A percentile compares a stretch with the other conserved stretches of the same genome.
These are phyloP conservation scores for Phytophthora pluvialis DNA, from an alignment of 352 stramenopile species.

Conservation along the genomic window DNA sequence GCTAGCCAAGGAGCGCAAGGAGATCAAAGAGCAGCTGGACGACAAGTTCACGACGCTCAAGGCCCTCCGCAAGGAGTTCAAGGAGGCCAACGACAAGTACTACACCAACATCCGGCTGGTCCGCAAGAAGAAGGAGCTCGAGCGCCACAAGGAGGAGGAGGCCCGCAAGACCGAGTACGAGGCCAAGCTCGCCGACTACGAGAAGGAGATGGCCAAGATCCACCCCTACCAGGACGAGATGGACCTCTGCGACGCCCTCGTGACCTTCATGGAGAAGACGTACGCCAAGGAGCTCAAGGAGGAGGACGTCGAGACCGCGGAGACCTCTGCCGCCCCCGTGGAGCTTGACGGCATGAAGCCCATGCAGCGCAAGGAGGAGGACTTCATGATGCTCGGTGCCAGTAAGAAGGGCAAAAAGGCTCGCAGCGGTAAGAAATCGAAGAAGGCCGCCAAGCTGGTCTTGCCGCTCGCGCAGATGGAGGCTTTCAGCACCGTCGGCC, in stretches of 20 bases:
- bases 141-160: constrained; percentile 85
- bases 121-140: constrained; percentile 86
- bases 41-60: constrained; percentile 90
- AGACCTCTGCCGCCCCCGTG: constrained; percentile 50
- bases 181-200: constrained; percentile 96
- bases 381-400: constrained; percentile 77
- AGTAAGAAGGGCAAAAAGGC: constrained; percentile 78
- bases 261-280: constrained; percentile 92
- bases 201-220: constrained; percentile 96
- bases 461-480: constrained; percentile 82
- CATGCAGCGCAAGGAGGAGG: constrained; percentile 85
- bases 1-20: constrained; percentile 87
- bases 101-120: constrained; percentile 91
- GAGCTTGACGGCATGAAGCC: constrained; percentile 95
- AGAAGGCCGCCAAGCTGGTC: constrained; percentile 82
- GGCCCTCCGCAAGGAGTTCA: constrained; percentile 88
- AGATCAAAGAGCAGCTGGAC: constrained; percentile 93
- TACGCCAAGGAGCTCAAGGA: constrained; percentile 90
- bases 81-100: constrained; percentile 94
- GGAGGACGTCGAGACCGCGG: constrained; percentile 44
- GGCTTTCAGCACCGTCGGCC: constrained; percentile 92
- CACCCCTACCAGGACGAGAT: constrained; percentile 97
- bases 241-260: constrained; percentile 94
- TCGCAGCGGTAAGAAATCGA: constrained; percentile 71
- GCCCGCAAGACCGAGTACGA: constrained; percentile 88